Percentiles rank a stretch among this genome's conserved stretches.
phyloP scores from a whole-genome alignment of 352 stramenopile genomes.

The Globisporangium barbulae region DNA sequence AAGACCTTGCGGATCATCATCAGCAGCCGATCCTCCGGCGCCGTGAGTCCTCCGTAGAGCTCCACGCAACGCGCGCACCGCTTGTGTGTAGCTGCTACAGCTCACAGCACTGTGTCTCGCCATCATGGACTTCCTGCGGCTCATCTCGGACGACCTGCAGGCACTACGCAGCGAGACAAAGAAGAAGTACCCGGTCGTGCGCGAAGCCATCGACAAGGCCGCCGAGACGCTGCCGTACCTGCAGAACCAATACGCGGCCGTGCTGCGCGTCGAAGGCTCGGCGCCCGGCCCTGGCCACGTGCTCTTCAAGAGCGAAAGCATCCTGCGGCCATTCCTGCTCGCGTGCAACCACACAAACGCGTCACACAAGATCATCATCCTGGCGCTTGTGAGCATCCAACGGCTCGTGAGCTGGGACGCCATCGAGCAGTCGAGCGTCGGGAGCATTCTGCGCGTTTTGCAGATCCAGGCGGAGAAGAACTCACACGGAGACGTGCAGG shows the following conservation, averaged over 20 bases:
- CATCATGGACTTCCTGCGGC: conserved; percentile 89
- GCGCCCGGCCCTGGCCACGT: conserved; percentile 88
- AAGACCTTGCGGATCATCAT: too few species aligned
- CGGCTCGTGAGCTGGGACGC: conserved; percentile 94
- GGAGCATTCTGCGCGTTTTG: conserved; percentile 94
- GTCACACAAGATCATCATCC: conserved; percentile 90
- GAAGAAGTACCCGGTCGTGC: conserved; percentile 93
- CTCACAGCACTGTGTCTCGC: background rate
- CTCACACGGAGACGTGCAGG: conserved; percentile 73
- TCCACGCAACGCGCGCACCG: background rate
- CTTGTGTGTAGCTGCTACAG: background rate
- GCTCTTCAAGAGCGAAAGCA: conserved; percentile 92
- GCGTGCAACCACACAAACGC: conserved; percentile 97
- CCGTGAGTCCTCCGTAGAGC: background rate
- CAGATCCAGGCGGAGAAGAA: conserved; percentile 94
- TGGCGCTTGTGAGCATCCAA: conserved; percentile 95
- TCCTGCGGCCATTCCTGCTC: conserved; percentile 96
- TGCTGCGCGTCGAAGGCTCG: conserved; percentile 58
- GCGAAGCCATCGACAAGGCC: conserved; percentile 94
- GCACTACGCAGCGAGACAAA: conserved; percentile 80
- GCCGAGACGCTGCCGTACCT: conserved; percentile 92
- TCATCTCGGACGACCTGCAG: conserved; percentile 88
- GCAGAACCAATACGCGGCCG: conserved; percentile 93
- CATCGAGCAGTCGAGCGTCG: conserved; percentile 92
- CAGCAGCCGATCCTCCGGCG: too few species aligned